Evolutionary conservation across 2,329 filamentous ascomycete genomes (phyloP).

Genomic region (Diaporthe sp.): DNA sequence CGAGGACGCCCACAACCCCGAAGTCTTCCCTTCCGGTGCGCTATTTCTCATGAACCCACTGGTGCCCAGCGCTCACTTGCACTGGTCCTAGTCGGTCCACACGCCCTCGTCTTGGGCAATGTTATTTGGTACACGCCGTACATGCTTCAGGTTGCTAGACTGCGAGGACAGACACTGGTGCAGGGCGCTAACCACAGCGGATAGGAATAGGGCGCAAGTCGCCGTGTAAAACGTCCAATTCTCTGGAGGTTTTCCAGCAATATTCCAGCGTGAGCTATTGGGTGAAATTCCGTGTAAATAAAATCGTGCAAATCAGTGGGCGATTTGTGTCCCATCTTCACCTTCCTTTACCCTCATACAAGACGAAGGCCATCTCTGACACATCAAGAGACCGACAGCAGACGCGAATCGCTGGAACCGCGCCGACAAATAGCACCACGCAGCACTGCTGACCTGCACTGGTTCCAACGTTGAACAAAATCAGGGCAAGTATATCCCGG

Average conservation of each 20-base stretch:
- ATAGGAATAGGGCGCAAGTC: background rate
- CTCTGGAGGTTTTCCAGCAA: background rate
- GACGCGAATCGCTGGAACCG: background rate
- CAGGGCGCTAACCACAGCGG: background rate
- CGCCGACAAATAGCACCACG: background rate
- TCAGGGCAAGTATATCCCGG: background rate
- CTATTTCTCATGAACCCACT: background rate
- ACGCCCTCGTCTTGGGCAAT: background rate
- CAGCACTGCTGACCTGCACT: background rate
- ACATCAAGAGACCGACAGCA: background rate
- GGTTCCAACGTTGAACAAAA: background rate
- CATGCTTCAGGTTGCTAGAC: background rate
- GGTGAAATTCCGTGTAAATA: background rate
- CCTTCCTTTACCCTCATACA: background rate
- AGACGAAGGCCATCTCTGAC: too few relatives aligned
- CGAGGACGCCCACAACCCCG: background rate
- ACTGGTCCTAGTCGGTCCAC: background rate
- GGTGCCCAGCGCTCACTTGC: too few relatives aligned
- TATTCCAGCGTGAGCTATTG: background rate
- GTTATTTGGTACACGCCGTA: too few relatives aligned
- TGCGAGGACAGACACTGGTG: background rate
- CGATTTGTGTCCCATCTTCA: background rate
- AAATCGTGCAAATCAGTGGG: background rate
- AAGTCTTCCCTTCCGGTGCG: background rate
- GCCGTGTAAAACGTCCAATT: background rate